These are phyloP conservation scores for Tricholoma saponaceum DNA, from an alignment of 768 basidiomycete genomes.

Conservation along the genomic window DNA sequence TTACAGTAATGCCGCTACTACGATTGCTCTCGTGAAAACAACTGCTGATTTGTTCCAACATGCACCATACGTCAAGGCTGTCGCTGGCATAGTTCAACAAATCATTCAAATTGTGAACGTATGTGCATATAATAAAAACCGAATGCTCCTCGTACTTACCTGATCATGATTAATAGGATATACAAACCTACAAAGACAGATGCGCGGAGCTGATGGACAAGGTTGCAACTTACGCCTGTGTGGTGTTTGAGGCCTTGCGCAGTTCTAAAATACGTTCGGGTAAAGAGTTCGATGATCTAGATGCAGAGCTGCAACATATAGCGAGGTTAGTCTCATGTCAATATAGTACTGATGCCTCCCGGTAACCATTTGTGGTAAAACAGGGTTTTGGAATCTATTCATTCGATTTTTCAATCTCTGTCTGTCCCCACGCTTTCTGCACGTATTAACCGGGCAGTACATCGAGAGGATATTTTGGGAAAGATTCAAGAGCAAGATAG, in stretches of 20 bases:
- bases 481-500: constrained; percentile 21
- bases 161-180: constrained; percentile 13
- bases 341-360: not conserved
- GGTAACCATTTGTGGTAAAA: not conserved
- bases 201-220: constrained; percentile 20
- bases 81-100: constrained; percentile 18
- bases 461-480: constrained; percentile 15
- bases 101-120: constrained; percentile 25
- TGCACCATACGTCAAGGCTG: constrained; percentile 23
- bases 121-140: not conserved
- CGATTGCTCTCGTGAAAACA: constrained; percentile 14
- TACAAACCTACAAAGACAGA: constrained; percentile 20
- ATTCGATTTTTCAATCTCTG: constrained; percentile 13
- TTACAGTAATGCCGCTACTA: not conserved
- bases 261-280: constrained; percentile 7
- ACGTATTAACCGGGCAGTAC: constrained; percentile 14
- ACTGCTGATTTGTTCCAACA: constrained; percentile 16
- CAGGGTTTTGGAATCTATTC: constrained; percentile 20
- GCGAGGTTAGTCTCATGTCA: constrained; percentile 8
- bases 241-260: constrained; percentile 20
- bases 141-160: not conserved
- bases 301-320: constrained; percentile 18
- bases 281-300: constrained; percentile 10
- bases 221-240: constrained; percentile 18
- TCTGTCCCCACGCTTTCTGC: constrained; percentile 9